Percentiles rank a stretch among this genome's conserved stretches.
These are phyloP conservation scores for Ascosphaera aggregata DNA, from an alignment of 2,329 filamentous ascomycete genomes.

Conservation along the genomic window DNA sequence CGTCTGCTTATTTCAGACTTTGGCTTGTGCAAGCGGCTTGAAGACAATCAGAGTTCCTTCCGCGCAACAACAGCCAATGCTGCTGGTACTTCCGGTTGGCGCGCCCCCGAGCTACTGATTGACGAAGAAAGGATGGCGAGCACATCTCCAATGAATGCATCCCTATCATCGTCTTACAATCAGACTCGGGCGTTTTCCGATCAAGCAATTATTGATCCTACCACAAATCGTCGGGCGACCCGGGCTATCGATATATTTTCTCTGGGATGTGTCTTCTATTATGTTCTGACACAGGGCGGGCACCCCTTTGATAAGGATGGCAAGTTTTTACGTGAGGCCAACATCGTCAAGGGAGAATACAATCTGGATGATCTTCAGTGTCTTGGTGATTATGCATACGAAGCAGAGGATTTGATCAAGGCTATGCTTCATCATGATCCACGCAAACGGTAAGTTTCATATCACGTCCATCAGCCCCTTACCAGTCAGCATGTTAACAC, in stretches of 20 bases:
- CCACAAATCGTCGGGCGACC: slow-evolving; percentile 56
- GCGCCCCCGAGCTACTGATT: slow-evolving; percentile 75
- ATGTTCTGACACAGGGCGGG: slow-evolving; percentile 77
- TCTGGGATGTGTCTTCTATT: slow-evolving; percentile 93
- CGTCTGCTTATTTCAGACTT: slow-evolving; percentile 95
- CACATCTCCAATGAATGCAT: slow-evolving; percentile 15
- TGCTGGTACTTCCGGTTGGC: slow-evolving; percentile 86
- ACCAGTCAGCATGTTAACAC: not conserved
- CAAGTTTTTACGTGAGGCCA: slow-evolving; percentile 86
- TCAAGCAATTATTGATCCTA: slow-evolving; percentile 28
- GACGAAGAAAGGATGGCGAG: slow-evolving; percentile 53
- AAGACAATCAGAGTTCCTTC: slow-evolving; percentile 83
- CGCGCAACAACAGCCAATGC: slow-evolving; percentile 86
- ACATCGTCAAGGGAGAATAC: slow-evolving; percentile 78
- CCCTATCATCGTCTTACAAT: slow-evolving; percentile 12
- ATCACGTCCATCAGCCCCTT: not conserved
- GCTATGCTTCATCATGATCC: slow-evolving; percentile 53
- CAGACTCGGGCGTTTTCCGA: slow-evolving; percentile 22
- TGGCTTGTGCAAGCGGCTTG: slow-evolving; percentile 89
- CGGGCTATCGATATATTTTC: slow-evolving; percentile 96
- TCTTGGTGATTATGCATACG: slow-evolving; percentile 62
- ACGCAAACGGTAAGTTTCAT: slow-evolving; percentile 25
- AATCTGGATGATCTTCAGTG: slow-evolving; percentile 46
- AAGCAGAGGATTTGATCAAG: slow-evolving; percentile 66
- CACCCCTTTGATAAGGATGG: slow-evolving; percentile 92